Percentiles rank a stretch among this genome's conserved stretches.
Conservation (phyloP, 768 basidiomycete genomes). For the Lactarius hatsudake region DNA sequence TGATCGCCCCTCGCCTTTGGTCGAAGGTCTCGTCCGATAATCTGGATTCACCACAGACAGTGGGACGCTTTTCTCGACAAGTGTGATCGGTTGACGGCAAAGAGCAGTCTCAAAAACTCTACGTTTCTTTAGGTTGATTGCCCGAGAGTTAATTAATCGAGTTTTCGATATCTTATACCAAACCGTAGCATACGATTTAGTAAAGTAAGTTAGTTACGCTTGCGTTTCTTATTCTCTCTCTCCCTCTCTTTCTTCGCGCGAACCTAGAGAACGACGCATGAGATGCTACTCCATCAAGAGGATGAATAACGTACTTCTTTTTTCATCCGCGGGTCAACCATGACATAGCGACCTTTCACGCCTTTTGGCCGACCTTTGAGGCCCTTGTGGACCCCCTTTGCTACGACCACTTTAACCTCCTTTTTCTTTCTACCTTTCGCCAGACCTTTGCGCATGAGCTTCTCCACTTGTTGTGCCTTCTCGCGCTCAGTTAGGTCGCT, state of each 20-base stretch:
- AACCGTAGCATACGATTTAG: slow-evolving; percentile 2
- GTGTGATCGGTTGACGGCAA: slow-evolving; percentile 41
- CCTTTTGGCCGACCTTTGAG: slow-evolving; percentile 93
- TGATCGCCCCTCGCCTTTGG: slow-evolving; percentile 2
- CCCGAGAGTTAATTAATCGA: background rate
- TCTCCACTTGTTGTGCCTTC: slow-evolving; percentile 91
- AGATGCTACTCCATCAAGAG: slow-evolving; percentile 11
- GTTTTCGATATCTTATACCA: slow-evolving; percentile 1
- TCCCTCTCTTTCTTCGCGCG: slow-evolving; percentile 79
- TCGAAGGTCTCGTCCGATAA: slow-evolving; percentile 48
- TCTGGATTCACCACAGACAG: slow-evolving; percentile 34
- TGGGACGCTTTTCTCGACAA: slow-evolving; percentile 48
- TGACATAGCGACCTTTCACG: slow-evolving; percentile 90
- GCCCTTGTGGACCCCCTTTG: slow-evolving; percentile 86
- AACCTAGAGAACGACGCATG: slow-evolving; percentile 45
- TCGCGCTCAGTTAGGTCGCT: slow-evolving; percentile 92
- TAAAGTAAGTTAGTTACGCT: slow-evolving; percentile 34
- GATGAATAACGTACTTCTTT: slow-evolving; percentile 65
- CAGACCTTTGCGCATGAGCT: slow-evolving; percentile 79
- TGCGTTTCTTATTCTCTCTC: slow-evolving; percentile 65
- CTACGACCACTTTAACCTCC: slow-evolving; percentile 85
- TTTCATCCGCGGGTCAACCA: slow-evolving; percentile 92
- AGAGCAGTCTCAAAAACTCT: slow-evolving; percentile 24
- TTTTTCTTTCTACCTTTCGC: slow-evolving; percentile 70
- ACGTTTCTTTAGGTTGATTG: background rate